Percentiles rank a stretch among this genome's conserved stretches.
phyloP scores from a whole-genome alignment of 2,329 filamentous ascomycete species.

The Penicillium sp. region DNA sequence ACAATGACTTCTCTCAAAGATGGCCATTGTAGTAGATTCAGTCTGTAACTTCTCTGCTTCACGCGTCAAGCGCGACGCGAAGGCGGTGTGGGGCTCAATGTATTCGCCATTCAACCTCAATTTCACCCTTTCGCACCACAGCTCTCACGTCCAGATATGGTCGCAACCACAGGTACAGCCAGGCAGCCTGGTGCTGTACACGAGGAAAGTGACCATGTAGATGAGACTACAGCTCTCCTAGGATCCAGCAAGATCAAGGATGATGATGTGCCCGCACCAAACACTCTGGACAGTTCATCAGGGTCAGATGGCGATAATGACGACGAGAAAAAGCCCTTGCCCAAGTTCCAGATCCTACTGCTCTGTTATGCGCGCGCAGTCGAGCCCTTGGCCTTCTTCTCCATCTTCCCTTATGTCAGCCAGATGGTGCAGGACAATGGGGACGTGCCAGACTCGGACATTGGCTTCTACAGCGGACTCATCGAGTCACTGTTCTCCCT shows the following conservation, averaged over 20 bases:
- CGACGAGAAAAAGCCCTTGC: constrained; percentile 51
- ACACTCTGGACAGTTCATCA: background rate
- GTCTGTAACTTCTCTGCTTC: background rate
- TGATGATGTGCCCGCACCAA: background rate
- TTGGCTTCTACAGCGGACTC: constrained; percentile 76
- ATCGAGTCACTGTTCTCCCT: constrained; percentile 70
- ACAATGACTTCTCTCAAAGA: background rate
- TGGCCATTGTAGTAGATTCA: background rate
- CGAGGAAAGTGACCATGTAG: constrained; percentile 3
- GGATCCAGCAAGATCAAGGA: background rate
- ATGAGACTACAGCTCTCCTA: constrained; percentile 21
- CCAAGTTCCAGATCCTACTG: constrained; percentile 64
- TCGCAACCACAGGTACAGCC: background rate
- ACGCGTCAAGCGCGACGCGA: background rate
- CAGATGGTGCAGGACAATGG: constrained; percentile 71
- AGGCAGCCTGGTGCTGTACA: background rate
- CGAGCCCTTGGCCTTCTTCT: constrained; percentile 80
- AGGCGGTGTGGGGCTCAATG: background rate
- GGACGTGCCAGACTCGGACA: constrained; percentile 59
- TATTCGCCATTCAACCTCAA: background rate
- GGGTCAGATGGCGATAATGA: constrained; percentile 14
- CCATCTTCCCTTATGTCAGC: constrained; percentile 77
- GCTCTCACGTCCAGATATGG: background rate
- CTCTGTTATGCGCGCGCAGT: constrained; percentile 71
- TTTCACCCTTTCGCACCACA: background rate